Evolutionary conservation across 257 asterid species (phyloP).

Genomic region (Gynochthodes officinalis): DNA sequence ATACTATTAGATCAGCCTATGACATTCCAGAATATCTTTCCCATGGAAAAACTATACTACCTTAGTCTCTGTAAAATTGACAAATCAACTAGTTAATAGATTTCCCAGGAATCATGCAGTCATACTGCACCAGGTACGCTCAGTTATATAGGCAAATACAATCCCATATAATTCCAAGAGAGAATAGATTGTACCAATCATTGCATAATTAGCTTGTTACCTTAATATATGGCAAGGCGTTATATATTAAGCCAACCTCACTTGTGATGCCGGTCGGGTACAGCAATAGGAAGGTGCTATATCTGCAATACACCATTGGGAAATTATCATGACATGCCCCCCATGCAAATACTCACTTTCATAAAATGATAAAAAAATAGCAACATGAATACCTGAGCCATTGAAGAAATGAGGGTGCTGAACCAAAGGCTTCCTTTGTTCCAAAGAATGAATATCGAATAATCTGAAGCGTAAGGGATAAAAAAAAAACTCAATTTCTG

Average conservation of each 20-base stretch:
- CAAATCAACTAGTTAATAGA: background rate
- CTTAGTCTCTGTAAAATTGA: background rate
- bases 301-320: slow-evolving; percentile 34
- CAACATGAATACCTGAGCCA: slow-evolving; percentile 56
- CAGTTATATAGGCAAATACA: background rate
- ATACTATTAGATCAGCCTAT: background rate
- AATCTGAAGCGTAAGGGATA: slow-evolving; percentile 25
- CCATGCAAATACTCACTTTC: background rate
- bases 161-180: background rate
- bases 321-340: background rate
- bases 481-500: background rate
- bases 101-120: background rate
- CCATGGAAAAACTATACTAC: background rate
- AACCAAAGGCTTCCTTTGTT: slow-evolving; percentile 70
- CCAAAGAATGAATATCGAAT: slow-evolving; percentile 88
- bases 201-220: slow-evolving; percentile 20
- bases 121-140: no score
- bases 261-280: slow-evolving; percentile 88
- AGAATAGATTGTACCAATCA: background rate
- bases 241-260: slow-evolving; percentile 80
- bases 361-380: background rate
- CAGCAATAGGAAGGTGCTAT: slow-evolving; percentile 74
- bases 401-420: slow-evolving; percentile 77
- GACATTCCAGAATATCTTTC: background rate
- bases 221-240: slow-evolving; percentile 66